Evolutionary conservation across 768 basidiomycete species (phyloP).

Genomic region (Auriscalpium orientale): DNA sequence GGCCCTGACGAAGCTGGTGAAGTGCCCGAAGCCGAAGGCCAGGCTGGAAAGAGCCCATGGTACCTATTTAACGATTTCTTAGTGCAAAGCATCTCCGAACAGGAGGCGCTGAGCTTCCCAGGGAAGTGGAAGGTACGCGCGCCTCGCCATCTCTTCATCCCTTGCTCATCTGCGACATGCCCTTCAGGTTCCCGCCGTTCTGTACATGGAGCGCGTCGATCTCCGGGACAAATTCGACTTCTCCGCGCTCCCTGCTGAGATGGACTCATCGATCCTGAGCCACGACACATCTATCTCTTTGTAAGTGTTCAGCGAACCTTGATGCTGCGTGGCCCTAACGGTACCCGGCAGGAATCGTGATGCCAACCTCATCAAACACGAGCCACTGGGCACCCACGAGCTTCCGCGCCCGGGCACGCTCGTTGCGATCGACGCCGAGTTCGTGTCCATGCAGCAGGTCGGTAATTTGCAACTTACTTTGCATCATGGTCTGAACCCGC

Average conservation of each 20-base stretch:
- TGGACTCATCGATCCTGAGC: slow-evolving; percentile 71
- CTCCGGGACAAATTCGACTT: slow-evolving; percentile 51
- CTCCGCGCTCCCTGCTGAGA: slow-evolving; percentile 48
- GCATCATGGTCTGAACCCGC: background rate
- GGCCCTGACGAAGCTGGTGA: background rate
- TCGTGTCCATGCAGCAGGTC: slow-evolving; percentile 94
- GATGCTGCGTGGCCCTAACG: background rate
- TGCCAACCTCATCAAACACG: slow-evolving; percentile 65
- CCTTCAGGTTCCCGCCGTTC: slow-evolving; percentile 72
- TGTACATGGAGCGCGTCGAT: slow-evolving; percentile 83
- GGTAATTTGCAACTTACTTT: background rate
- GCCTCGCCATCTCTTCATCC: too few relatives aligned
- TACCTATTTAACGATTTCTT: slow-evolving; percentile 96
- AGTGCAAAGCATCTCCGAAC: slow-evolving; percentile 76
- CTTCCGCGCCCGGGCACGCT: slow-evolving; percentile 80
- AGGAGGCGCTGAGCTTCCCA: slow-evolving; percentile 83
- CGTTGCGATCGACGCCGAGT: slow-evolving; percentile 95
- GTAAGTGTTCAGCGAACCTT: slow-evolving; percentile 34
- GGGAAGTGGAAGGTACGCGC: slow-evolving; percentile 81
- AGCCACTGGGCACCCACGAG: slow-evolving; percentile 63
- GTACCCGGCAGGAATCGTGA: slow-evolving; percentile 60
- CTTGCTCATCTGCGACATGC: background rate
- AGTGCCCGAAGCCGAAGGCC: slow-evolving; percentile 65
- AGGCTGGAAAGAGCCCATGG: slow-evolving; percentile 54
- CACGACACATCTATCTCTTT: slow-evolving; percentile 84